Evolutionary conservation across 257 asterid species (phyloP).

Genomic region (Primulina tabacum): DNA sequence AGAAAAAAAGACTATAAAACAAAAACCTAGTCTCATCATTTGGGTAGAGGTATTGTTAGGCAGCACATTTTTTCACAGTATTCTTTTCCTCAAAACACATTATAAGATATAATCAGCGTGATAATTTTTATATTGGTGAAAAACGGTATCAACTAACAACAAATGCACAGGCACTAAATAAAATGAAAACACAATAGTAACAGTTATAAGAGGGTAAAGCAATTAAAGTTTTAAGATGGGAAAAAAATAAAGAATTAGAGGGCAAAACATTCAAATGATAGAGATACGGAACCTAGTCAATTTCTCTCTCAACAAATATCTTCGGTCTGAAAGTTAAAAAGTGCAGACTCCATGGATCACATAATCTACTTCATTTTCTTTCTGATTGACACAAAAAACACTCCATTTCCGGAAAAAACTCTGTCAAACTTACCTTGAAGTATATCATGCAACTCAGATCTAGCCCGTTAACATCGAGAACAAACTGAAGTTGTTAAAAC

Average conservation of each 20-base stretch:
- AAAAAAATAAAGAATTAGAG: too few relatives aligned
- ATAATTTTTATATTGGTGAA: neutral
- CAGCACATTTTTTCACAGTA: neutral
- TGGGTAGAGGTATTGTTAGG: neutral
- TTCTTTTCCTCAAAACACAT: neutral
- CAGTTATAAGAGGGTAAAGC: neutral
- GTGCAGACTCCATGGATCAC: neutral
- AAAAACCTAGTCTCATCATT: neutral
- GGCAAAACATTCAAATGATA: too few relatives aligned
- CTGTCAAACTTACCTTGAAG: neutral
- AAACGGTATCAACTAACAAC: neutral
- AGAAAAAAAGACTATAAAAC: neutral
- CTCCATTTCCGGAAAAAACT: neutral
- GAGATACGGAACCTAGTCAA: too few relatives aligned
- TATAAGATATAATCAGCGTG: constrained; percentile 5
- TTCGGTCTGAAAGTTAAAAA: constrained; percentile 10
- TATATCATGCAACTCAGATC: constrained; percentile 9
- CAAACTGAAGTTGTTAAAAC: neutral
- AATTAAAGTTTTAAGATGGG: neutral
- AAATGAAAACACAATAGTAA: neutral
- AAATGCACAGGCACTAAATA: neutral
- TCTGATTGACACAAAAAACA: neutral
- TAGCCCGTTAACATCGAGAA: neutral
- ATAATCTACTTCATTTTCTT: neutral
- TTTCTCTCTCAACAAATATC: too few relatives aligned